Base-by-base conservation (phyloP, 805 yeast species). In the Suhomyces sp. region DNA sequence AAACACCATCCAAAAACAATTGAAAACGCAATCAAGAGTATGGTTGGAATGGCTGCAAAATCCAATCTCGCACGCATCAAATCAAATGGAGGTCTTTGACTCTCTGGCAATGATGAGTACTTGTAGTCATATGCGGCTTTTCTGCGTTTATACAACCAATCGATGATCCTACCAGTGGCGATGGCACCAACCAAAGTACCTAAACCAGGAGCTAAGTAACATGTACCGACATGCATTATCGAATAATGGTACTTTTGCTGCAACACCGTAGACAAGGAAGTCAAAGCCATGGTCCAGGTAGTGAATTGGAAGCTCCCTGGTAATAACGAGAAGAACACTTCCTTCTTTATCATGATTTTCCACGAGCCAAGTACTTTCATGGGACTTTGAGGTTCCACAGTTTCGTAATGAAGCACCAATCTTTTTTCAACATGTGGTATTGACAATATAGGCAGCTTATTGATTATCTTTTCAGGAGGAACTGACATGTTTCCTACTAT, bases 1-100 rank as follows among this genome's bases (percentile, higher is more conserved):
- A 89, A 60, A 54, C 89, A 81, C 96, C 96, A 89, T 1, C 96
- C 96, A 65, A 79, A 87, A 24, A 83, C 67, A 1, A 85, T 53
- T 0, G 80, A 58, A 7, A 78, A 75, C 0, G 73, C 74, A 24
- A 66, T 57, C 3, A 79, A 61, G 5, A 81, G 57, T 1, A 73
- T 35, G 2, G 81, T 64, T 3, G 87, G 80, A 15, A 75, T 53
- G 6, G 65, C 48, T 8, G 61, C 51, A 7, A 79, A 71, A n/a
- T 74, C 69, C 9, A 86, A 60, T 53, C 94, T 75, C 0, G 86
- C 80, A 46, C 68, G 69, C 49, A 83, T 75, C 35, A 84, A 73
- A 60, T 86, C 79, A 60, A 86, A 83, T 8, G 75, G 69, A 2
- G 62, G 58, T 3, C 46, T 24, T n/a, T 52, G 55, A 37, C 57